phyloP scores from a whole-genome alignment of 371 early-diverging fungal genomes.

The Mucor ambiguus region DNA sequence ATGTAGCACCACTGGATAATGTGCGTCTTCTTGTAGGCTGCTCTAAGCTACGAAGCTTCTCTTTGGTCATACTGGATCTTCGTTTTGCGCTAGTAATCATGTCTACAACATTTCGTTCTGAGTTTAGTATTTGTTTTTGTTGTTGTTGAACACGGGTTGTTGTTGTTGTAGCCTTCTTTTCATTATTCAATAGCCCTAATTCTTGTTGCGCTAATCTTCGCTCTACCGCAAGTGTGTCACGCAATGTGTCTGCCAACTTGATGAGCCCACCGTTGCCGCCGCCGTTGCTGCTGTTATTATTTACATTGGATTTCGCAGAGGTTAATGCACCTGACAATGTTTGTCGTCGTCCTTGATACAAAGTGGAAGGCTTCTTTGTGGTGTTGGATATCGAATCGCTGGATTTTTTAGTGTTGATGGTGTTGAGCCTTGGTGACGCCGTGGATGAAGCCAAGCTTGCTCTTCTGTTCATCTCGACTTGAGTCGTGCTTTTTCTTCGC shows the following conservation, averaged over 20 bases:
- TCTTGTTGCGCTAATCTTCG: slow-evolving; percentile 35
- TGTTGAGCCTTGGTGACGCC: background rate
- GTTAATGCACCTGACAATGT: slow-evolving; percentile 18
- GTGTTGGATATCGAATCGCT: background rate
- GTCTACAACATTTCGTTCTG: background rate
- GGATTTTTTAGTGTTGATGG: slow-evolving; percentile 4
- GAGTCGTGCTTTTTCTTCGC: slow-evolving; percentile 29
- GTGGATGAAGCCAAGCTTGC: background rate
- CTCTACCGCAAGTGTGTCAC: slow-evolving; percentile 39
- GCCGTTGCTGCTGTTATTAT: background rate
- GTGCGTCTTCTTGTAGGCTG: slow-evolving; percentile 35
- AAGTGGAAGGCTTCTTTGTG: background rate
- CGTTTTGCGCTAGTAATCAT: slow-evolving; percentile 23
- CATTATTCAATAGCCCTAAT: slow-evolving; percentile 23
- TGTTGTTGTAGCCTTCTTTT: slow-evolving; percentile 7
- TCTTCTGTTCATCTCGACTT: background rate
- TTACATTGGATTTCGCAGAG: background rate
- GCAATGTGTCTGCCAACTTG: slow-evolving; percentile 37
- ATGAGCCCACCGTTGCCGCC: slow-evolving; percentile 14
- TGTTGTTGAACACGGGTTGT: slow-evolving; percentile 9
- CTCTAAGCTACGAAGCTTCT: slow-evolving; percentile 31
- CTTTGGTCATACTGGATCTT: slow-evolving; percentile 34
- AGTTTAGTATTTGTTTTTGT: slow-evolving; percentile 11
- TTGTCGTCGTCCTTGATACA: slow-evolving; percentile 14
- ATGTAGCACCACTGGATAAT: slow-evolving; percentile 32